A percentile compares a stretch with the other conserved stretches of the same genome.
These are phyloP conservation scores for Endocalyx cinctus DNA, from an alignment of 2,329 filamentous ascomycete genomes.

Conservation along the genomic window DNA sequence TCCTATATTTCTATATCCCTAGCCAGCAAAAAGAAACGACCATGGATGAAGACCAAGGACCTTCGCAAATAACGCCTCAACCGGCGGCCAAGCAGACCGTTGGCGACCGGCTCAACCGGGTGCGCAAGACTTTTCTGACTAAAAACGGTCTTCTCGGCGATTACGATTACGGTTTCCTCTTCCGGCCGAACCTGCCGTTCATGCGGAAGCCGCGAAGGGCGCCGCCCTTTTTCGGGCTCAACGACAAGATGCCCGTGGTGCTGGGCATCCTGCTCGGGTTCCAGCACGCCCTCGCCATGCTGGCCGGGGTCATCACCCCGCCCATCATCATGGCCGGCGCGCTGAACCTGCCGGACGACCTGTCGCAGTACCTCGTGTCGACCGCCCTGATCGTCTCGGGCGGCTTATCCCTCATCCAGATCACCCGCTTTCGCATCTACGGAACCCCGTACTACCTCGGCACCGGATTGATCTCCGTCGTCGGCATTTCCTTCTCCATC, in stretches of 20 bases:
- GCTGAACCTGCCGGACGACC: slow-evolving; percentile 55
- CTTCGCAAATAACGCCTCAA: slow-evolving; percentile 43
- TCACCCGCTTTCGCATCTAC: slow-evolving; percentile 69
- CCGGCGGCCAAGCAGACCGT: slow-evolving; percentile 27
- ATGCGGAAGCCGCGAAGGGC: slow-evolving; percentile 55
- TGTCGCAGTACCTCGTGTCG: slow-evolving; percentile 74
- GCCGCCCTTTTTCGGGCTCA: slow-evolving; percentile 81
- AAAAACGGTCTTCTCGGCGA: slow-evolving; percentile 73
- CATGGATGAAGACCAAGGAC: slow-evolving; percentile 55
- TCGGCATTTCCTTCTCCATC: slow-evolving; percentile 73
- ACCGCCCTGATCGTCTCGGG: slow-evolving; percentile 76
- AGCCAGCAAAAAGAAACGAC: no score
- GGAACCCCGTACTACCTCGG: slow-evolving; percentile 70
- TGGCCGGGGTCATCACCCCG: slow-evolving; percentile 71
- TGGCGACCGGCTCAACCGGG: slow-evolving; percentile 21
- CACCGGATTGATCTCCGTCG: slow-evolving; percentile 75
- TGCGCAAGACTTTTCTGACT: slow-evolving; percentile 45
- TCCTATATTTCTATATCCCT: no score
- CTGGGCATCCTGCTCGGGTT: slow-evolving; percentile 71
- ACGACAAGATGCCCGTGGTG: slow-evolving; percentile 72
- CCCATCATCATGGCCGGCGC: slow-evolving; percentile 65
- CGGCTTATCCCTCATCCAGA: slow-evolving; percentile 69
- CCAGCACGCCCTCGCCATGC: slow-evolving; percentile 75
- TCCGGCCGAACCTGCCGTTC: slow-evolving; percentile 78
- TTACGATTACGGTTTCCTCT: slow-evolving; percentile 89